These are phyloP conservation scores for Candida corydali DNA, from an alignment of 805 yeast species.

Conservation along the genomic window DNA sequence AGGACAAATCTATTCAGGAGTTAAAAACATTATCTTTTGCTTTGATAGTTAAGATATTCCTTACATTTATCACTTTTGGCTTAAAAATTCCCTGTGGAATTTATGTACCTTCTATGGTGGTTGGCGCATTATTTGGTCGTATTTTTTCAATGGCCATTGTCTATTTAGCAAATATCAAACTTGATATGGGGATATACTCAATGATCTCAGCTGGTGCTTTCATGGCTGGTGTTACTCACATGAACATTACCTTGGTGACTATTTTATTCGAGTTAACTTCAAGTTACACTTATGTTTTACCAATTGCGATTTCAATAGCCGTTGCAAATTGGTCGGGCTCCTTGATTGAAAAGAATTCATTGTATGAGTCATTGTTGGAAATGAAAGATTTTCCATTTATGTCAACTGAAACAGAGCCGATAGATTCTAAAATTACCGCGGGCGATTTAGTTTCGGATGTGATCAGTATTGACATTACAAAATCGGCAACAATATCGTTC, in stretches of 20 bases:
- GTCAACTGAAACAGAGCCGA: constrained; percentile 36
- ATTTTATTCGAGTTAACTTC: constrained; percentile 54
- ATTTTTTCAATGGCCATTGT: constrained; percentile 43
- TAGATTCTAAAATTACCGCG: constrained; percentile 25
- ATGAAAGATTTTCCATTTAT: constrained; percentile 52
- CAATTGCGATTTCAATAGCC: constrained; percentile 52
- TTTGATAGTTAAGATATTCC: constrained; percentile 37
- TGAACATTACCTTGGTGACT: constrained; percentile 50
- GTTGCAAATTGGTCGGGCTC: constrained; percentile 57
- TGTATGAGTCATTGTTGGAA: constrained; percentile 46
- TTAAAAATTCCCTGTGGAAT: constrained; percentile 57
- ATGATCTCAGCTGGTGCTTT: constrained; percentile 55
- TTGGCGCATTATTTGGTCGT: constrained; percentile 58
- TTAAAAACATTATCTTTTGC: constrained; percentile 35
- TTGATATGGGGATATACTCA: constrained; percentile 49
- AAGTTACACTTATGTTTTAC: constrained; percentile 52
- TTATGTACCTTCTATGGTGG: constrained; percentile 61
- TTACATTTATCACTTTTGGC: constrained; percentile 55
- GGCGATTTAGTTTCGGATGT: constrained; percentile 29
- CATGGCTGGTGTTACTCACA: constrained; percentile 55
- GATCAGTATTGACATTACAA: constrained; percentile 32
- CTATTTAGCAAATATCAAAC: constrained; percentile 17
- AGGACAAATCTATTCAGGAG: constrained; percentile 25
- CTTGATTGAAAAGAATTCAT: constrained; percentile 45
- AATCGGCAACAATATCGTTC: constrained; percentile 30